Conservation (phyloP, 306 rosid species). For the Gynostemma pentaphyllum region DNA sequence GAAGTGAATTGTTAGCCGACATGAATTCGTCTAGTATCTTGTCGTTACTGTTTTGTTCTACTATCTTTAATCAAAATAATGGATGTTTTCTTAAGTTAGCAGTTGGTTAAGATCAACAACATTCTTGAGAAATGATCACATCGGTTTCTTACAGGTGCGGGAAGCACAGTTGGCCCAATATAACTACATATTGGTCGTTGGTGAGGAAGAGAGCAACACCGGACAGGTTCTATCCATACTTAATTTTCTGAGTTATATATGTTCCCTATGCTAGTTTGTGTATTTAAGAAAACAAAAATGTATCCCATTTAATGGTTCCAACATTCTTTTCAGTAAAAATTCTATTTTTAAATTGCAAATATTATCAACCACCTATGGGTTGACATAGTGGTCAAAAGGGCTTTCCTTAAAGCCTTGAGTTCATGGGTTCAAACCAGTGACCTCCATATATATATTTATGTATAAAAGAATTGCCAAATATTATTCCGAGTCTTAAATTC, state of each 20-base stretch:
- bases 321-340: neutral
- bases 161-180: constrained; percentile 86
- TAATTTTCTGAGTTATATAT: neutral
- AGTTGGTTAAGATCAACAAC: neutral
- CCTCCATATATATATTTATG: too few relatives aligned
- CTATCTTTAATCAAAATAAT: neutral
- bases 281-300: neutral
- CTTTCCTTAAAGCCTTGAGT: too few relatives aligned
- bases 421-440: too few relatives aligned
- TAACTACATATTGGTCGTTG: constrained; percentile 85
- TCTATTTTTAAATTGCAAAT: too few relatives aligned
- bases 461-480: too few relatives aligned
- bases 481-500: too few relatives aligned
- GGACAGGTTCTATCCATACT: constrained; percentile 58
- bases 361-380: too few relatives aligned
- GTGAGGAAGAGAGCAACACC: constrained; percentile 76
- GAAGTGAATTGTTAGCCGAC: neutral
- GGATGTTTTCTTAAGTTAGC: neutral
- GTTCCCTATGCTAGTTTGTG: neutral
- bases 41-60: neutral
- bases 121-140: neutral
- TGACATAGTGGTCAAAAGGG: too few relatives aligned
- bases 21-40: neutral
- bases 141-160: constrained; percentile 49
- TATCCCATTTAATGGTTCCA: neutral